These are phyloP conservation scores for Oryza brachyantha DNA, from an alignment of 176 grass and related monocot genomes.

Conservation along the genomic window DNA sequence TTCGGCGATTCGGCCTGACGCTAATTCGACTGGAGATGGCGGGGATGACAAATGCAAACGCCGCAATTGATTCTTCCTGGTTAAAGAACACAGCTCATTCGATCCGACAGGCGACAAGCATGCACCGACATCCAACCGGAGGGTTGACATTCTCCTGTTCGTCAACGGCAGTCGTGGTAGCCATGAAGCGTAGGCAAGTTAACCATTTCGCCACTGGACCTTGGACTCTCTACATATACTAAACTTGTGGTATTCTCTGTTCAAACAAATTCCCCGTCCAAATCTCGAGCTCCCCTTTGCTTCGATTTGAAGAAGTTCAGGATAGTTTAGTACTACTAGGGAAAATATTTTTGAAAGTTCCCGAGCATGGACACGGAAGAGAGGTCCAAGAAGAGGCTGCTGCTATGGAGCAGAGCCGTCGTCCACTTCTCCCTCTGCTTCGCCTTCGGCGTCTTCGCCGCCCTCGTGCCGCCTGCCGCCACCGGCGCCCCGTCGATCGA, in stretches of 20 bases:
- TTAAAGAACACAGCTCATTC: not conserved
- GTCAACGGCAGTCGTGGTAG: constrained; percentile 20
- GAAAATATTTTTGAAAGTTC: not conserved
- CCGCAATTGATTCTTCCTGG: not conserved
- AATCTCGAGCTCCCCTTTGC: not conserved
- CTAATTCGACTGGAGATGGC: not conserved
- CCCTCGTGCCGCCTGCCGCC: constrained; percentile 22
- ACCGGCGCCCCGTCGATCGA: not conserved
- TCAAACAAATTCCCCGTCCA: constrained; percentile 15
- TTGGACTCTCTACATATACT: not conserved
- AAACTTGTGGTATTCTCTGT: not conserved
- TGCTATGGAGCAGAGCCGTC: constrained; percentile 29
- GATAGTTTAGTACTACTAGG: not conserved
- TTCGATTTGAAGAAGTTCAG: not conserved
- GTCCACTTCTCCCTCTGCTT: constrained; percentile 59
- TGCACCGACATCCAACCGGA: constrained; percentile 8
- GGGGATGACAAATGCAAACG: not conserved
- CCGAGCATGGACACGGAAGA: not conserved
- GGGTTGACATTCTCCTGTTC: constrained; percentile 19
- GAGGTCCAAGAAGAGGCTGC: constrained; percentile 32
- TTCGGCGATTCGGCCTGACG: not conserved
- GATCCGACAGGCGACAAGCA: not conserved
- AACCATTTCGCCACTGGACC: not conserved
- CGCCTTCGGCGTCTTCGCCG: constrained; percentile 34
- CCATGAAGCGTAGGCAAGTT: not conserved